A percentile compares a stretch with the other conserved stretches of the same genome.
phyloP scores from a whole-genome alignment of 1,139 yeast species.

The Blastobotrys petasosporus region DNA sequence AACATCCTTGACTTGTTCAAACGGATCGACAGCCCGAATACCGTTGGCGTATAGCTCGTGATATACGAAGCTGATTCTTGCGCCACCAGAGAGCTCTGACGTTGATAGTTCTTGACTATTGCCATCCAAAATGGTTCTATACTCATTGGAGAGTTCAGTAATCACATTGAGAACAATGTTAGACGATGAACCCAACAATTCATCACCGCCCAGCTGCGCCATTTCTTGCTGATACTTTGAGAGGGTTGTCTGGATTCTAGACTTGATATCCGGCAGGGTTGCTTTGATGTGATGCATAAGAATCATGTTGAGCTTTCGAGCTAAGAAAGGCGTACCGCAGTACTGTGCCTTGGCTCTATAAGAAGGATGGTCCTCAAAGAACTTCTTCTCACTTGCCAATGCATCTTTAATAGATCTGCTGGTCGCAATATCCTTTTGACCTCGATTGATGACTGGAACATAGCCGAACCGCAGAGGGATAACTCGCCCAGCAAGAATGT shows the following conservation, averaged over 20 bases:
- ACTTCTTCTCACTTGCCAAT: slow-evolving; percentile 67
- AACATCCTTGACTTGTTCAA: slow-evolving; percentile 92
- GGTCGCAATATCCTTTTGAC: slow-evolving; percentile 89
- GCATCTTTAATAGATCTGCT: slow-evolving; percentile 87
- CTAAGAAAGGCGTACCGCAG: slow-evolving; percentile 96
- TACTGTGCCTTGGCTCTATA: slow-evolving; percentile 86
- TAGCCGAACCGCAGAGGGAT: slow-evolving; percentile 95
- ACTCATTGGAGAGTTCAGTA: slow-evolving; percentile 89
- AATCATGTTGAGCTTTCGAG: slow-evolving; percentile 85
- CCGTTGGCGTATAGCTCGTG: slow-evolving; percentile 96
- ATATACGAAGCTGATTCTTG: slow-evolving; percentile 95
- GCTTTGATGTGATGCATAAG: slow-evolving; percentile 89
- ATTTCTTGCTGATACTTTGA: slow-evolving; percentile 84
- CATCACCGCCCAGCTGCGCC: slow-evolving; percentile 62
- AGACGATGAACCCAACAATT: slow-evolving; percentile 79
- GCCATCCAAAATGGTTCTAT: slow-evolving; percentile 87
- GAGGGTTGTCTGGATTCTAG: slow-evolving; percentile 81
- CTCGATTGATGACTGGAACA: slow-evolving; percentile 96
- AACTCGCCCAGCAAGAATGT: slow-evolving; percentile 91
- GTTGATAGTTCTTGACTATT: slow-evolving; percentile 78
- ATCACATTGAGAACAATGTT: slow-evolving; percentile 86
- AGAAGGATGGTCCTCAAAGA: slow-evolving; percentile 86
- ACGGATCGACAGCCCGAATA: slow-evolving; percentile 87
- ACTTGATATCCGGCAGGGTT: slow-evolving; percentile 91
- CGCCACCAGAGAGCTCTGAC: slow-evolving; percentile 90